phyloP scores from a whole-genome alignment of 192 early-diverging fungal genomes.

The Powellomyces hirtus region DNA sequence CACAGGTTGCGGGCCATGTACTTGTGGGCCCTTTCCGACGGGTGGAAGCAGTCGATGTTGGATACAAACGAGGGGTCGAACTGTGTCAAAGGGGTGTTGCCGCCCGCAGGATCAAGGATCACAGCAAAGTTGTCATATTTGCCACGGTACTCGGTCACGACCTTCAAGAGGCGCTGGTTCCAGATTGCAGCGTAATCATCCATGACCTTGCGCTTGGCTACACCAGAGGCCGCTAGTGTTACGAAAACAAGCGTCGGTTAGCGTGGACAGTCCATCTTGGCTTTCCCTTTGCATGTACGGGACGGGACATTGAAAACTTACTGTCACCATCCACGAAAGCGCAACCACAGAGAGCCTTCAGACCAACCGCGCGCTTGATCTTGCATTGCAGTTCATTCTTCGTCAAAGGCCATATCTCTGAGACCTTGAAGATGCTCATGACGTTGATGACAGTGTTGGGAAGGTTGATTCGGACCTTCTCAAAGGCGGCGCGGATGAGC shows the following conservation, averaged over 20 bases:
- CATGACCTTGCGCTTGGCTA: conserved; percentile 1
- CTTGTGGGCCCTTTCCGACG: neutral
- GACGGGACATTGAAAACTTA: too few relatives aligned
- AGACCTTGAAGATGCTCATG: conserved; percentile 11
- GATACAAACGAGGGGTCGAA: conserved; percentile 11
- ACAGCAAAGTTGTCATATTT: conserved; percentile 26
- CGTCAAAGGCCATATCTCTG: neutral
- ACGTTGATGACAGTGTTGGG: conserved; percentile 1
- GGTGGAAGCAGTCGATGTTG: conserved; percentile 23
- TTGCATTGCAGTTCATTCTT: neutral
- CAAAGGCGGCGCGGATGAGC: neutral
- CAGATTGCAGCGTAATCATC: conserved; percentile 3
- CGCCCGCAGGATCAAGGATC: conserved; percentile 4
- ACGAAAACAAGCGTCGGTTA: too few relatives aligned
- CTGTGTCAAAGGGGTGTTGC: neutral
- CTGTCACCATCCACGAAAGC: conserved; percentile 1
- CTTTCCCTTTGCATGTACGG: too few relatives aligned
- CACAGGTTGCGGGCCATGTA: neutral
- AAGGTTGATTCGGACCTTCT: too few relatives aligned
- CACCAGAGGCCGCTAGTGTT: neutral
- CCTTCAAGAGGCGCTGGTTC: conserved; percentile 14
- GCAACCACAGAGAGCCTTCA: neutral
- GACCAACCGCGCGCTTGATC: neutral
- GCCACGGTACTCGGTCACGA: conserved; percentile 5
- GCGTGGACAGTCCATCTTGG: too few relatives aligned